Conservation (phyloP, 2,329 filamentous ascomycete genomes). For the Conoideocrella luteorostrata region DNA sequence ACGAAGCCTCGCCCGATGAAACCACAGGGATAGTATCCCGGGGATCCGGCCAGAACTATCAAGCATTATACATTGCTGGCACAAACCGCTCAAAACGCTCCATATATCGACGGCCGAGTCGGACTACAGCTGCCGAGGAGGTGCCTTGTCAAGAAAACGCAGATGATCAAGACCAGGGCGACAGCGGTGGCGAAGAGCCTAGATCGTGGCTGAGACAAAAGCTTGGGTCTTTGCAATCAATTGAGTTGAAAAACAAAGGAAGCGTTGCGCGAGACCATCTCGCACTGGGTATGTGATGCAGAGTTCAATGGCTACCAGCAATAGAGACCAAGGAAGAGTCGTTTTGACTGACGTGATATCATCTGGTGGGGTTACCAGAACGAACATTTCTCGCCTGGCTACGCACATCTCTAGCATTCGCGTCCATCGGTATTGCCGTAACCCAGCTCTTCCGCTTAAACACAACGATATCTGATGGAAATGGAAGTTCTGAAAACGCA, state of each 20-base stretch:
- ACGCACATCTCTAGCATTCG: slow-evolving; percentile 73
- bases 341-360: no score
- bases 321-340: no score
- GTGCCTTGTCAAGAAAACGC: neutral
- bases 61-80: slow-evolving; percentile 25
- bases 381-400: slow-evolving; percentile 83
- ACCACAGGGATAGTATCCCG: slow-evolving; percentile 33
- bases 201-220: slow-evolving; percentile 46
- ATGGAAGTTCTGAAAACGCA: slow-evolving; percentile 27
- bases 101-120: slow-evolving; percentile 12
- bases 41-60: slow-evolving; percentile 32
- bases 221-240: slow-evolving; percentile 44
- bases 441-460: slow-evolving; percentile 83
- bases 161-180: neutral
- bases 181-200: slow-evolving; percentile 12
- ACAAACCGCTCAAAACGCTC: slow-evolving; percentile 9
- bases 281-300: slow-evolving; percentile 65
- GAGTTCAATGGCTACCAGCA: no score
- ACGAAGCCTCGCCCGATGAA: slow-evolving; percentile 30
- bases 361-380: slow-evolving; percentile 50
- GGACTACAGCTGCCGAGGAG: slow-evolving; percentile 12
- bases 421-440: slow-evolving; percentile 74
- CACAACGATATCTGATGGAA: slow-evolving; percentile 45
- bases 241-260: slow-evolving; percentile 81
- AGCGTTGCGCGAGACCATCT: slow-evolving; percentile 78